Conservation (phyloP, 106 monocot species). For the Phalaenopsis equestris region DNA sequence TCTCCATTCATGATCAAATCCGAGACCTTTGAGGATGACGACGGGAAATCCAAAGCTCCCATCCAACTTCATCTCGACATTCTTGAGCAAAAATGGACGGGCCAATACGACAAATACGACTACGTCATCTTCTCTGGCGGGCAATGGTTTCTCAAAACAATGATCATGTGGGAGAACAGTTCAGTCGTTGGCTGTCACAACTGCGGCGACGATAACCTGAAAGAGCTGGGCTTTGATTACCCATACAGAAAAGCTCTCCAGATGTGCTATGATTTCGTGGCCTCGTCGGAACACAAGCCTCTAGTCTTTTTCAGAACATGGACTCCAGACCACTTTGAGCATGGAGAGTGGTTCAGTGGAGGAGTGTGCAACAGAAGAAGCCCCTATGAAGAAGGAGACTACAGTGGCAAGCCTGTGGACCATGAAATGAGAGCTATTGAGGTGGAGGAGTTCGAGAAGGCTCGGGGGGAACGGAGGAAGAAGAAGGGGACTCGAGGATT, state of each 20-base stretch:
- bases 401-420: constrained; percentile 5
- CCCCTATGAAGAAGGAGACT: constrained; percentile 30
- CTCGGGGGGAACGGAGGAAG: not conserved
- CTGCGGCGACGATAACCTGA: constrained; percentile 13
- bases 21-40: constrained; percentile 8
- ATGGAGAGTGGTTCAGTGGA: constrained; percentile 34
- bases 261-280: constrained; percentile 12
- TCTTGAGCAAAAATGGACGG: constrained; percentile 23
- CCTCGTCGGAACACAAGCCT: constrained; percentile 20
- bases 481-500: constrained; percentile 1
- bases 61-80: constrained; percentile 29
- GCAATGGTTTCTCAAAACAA: constrained; percentile 34
- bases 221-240: constrained; percentile 19
- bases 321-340: constrained; percentile 39
- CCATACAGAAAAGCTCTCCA: constrained; percentile 22
- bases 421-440: constrained; percentile 17
- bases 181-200: constrained; percentile 32
- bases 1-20: constrained; percentile 36
- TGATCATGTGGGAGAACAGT: constrained; percentile 24
- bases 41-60: not conserved
- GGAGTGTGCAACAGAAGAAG: constrained; percentile 28
- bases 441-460: constrained; percentile 27
- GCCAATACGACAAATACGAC: constrained; percentile 14
- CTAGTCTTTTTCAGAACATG: constrained; percentile 34
- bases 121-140: constrained; percentile 33